These are phyloP conservation scores for Trichomonas gallinae DNA, from an alignment of 208 protist genomes.

Conservation along the genomic window DNA sequence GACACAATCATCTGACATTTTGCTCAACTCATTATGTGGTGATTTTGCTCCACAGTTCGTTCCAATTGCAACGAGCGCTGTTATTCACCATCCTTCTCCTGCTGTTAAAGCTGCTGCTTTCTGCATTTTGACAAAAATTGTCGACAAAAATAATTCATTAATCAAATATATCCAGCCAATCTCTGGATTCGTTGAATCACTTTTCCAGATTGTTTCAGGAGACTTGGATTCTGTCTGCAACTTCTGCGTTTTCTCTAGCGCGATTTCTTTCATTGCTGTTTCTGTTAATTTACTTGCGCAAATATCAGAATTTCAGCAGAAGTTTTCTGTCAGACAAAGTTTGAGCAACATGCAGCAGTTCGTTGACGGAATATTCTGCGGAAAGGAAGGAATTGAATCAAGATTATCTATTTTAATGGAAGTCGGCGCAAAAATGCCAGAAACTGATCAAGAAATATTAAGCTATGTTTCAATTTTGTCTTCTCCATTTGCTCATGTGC, in stretches of 20 bases:
- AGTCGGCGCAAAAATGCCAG: not conserved
- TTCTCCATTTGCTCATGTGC: not conserved
- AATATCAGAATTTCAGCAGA: not conserved
- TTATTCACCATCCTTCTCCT: not conserved
- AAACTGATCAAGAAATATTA: not conserved
- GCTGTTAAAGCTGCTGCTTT: not conserved
- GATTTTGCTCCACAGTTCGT: not conserved
- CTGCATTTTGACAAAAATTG: not conserved
- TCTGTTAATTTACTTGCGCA: not conserved
- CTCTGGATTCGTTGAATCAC: not conserved
- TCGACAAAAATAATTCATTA: not conserved
- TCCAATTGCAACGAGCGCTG: not conserved
- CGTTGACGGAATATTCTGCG: not conserved
- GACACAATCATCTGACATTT: not conserved
- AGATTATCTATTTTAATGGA: not conserved
- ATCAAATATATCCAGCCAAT: conserved; percentile 12
- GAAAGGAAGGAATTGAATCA: not conserved
- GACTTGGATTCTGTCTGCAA: not conserved
- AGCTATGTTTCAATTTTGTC: not conserved
- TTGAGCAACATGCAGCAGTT: not conserved
- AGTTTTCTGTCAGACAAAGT: not conserved
- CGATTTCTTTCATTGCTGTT: not conserved
- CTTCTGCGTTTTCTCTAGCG: not conserved
- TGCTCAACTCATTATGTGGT: not conserved
- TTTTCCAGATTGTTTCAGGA: not conserved